Evolutionary conservation across 208 protist species (phyloP), one percentile per base, ranked within the genome.

Genomic region (Leishmania tarentolae): DNA sequence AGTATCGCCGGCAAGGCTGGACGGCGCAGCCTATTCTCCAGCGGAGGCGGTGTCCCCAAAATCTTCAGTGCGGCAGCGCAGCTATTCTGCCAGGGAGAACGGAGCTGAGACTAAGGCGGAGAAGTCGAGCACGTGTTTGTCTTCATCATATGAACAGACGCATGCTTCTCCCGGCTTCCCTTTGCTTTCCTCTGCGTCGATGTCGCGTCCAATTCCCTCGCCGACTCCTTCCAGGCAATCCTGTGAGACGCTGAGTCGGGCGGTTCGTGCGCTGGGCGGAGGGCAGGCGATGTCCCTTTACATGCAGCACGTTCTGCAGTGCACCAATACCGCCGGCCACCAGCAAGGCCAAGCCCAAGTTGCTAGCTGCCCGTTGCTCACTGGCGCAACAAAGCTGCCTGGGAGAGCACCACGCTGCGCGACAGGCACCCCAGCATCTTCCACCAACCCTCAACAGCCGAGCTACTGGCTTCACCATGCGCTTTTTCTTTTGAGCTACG

Each of bases 401-500:
- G 21, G 69, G 7, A 50, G 24, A 73, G 69, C 8, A 19, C 24
- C 17, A 7, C 44, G 44, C 44, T 35, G 44, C 69, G 52, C 9
- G n/a, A 24, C 28, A 5, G 69, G 37, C 28, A 52, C 42, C 1
- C 50, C 50, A 63, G 46, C 72, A 61, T 5, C 31, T 2, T 37
- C 47, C 46, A 17, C 24, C 44, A n/a, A n/a, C 21, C 44, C 44
- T 40, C 37, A 11, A 40, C 74, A 46, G 42, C 2, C 21, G 31
- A 59, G 70, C 46, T 76, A 46, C 24, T 93, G 90, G 90, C 63
- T 90, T n/a, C 83, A 80, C 15, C 90, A 93, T 78, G 56, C 86
- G 37, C 77, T 89, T 0, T 91, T 93, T 75, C 81, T 93, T n/a
- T 71, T 91, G 52, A 78, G 80, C 63, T 83, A 87, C 61, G 86